Evolutionary conservation across 2,329 filamentous ascomycete species (phyloP).

Genomic region (Penicillium sp.): DNA sequence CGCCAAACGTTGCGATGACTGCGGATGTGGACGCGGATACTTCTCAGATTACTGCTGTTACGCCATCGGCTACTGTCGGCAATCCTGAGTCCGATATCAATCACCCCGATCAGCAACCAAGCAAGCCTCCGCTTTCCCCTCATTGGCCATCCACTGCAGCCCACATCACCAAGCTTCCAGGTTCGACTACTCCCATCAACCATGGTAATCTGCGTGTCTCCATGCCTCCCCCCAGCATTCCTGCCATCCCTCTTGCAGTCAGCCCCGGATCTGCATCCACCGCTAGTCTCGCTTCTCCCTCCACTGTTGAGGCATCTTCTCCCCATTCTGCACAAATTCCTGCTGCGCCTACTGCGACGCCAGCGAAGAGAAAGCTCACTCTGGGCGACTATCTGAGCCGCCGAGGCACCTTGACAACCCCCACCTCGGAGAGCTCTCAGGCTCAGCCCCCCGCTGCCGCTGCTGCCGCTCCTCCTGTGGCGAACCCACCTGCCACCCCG

Average conservation of each 20-base stretch:
- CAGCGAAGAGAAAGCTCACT: slow-evolving; percentile 53
- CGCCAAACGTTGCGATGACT: slow-evolving; percentile 9
- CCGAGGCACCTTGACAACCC: slow-evolving; percentile 41
- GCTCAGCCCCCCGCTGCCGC: slow-evolving; percentile 26
- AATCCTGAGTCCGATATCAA: slow-evolving; percentile 36
- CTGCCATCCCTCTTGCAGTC: slow-evolving; percentile 21
- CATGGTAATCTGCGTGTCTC: slow-evolving; percentile 29
- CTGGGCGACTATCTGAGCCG: slow-evolving; percentile 51
- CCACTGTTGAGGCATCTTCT: slow-evolving; percentile 25
- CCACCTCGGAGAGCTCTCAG: slow-evolving; percentile 43
- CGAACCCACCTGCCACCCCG: slow-evolving; percentile 22
- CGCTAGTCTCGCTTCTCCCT: slow-evolving; percentile 29
- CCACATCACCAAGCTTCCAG: slow-evolving; percentile 35
- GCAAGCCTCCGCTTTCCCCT: slow-evolving; percentile 25
- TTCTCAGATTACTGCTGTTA: not conserved
- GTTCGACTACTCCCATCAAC: slow-evolving; percentile 11
- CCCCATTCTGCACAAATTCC: slow-evolving; percentile 24
- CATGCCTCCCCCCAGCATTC: slow-evolving; percentile 26
- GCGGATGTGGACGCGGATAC: slow-evolving; percentile 2
- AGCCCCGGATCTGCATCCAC: slow-evolving; percentile 34
- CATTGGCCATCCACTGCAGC: slow-evolving; percentile 41
- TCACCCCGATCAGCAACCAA: slow-evolving; percentile 8
- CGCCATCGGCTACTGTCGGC: slow-evolving; percentile 37
- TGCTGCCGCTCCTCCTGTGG: slow-evolving; percentile 21
- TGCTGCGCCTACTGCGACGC: slow-evolving; percentile 43